Base-by-base conservation (phyloP, 116 monocot species). In the Papilionanthe hybrid region DNA sequence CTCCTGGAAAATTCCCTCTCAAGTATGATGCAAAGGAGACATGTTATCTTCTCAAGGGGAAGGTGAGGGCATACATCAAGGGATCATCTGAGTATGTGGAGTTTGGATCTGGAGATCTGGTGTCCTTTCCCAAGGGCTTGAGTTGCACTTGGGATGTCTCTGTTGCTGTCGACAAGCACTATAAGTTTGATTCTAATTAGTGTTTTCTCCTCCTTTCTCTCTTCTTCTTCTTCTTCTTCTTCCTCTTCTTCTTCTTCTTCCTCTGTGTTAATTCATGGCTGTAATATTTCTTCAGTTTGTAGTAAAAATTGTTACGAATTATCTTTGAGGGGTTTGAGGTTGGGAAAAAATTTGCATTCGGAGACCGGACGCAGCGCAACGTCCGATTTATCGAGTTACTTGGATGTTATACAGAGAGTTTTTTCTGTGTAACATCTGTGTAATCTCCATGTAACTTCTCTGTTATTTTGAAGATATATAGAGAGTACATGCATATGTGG, bases 71-170 rank as follows among this genome's bases (percentile, higher is more conserved):
- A 8, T 72, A 80, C 80, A 77, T 66, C 7, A 88, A 83, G 75
- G 88, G 85, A 10, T 83, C 88, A 0, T 56, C 79, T 0, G 85
- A 82, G 42, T 80, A 9, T 37, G 82, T 88, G 13, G 88, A 88
- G 80, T 85, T 88, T 9, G 88, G 88, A 27, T 82, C 88, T 9
- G 85, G 88, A 32, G 88, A 88, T 47, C 82, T 88, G 23, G 88
- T 88, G 32, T 66, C 77, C 43, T 77, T 88, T 79, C 85, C 88
- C 72, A 85, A 88, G 80, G 88, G 88, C 9, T 77, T 88, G 53
- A 85, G 85, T 32, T 88, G 88, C 78, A 85, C 88, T 48, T 88
- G 88, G 88, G 85, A 88, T 47, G 88, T 88, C 57, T 74, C 80
- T 20, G 83, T 83, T 17, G 82, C 85, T 23, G 78, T 88, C 11